These are phyloP conservation scores for Tetracladium maxilliforme DNA, from an alignment of 2,329 filamentous ascomycete genomes.

Conservation along the genomic window DNA sequence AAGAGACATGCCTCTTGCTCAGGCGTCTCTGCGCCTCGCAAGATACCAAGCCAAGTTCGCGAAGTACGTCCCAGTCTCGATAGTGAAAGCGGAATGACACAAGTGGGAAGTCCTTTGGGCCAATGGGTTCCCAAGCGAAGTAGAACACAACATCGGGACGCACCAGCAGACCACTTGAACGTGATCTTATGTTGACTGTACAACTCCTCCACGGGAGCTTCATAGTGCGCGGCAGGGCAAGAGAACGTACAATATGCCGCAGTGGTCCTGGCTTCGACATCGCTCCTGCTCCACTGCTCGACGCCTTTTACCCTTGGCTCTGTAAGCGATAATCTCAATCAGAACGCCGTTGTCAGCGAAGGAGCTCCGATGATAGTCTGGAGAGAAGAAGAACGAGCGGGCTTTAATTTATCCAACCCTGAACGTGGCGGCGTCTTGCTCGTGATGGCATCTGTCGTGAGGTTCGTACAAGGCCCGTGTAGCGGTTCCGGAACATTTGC, in stretches of 20 bases:
- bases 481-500: slow-evolving; percentile 20
- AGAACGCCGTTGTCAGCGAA: slow-evolving; percentile 38
- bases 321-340: slow-evolving; percentile 36
- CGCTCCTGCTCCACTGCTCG: slow-evolving; percentile 23
- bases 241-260: slow-evolving; percentile 36
- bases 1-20: background rate
- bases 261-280: slow-evolving; percentile 31
- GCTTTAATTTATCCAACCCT: slow-evolving; percentile 17
- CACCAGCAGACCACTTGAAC: slow-evolving; percentile 36
- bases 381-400: slow-evolving; percentile 34
- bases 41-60: slow-evolving; percentile 14
- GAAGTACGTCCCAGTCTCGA: slow-evolving; percentile 32
- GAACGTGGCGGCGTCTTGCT: slow-evolving; percentile 17
- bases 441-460: slow-evolving; percentile 22
- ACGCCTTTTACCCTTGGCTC: slow-evolving; percentile 30
- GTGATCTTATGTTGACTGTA: slow-evolving; percentile 20
- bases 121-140: slow-evolving; percentile 35
- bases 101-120: slow-evolving; percentile 34
- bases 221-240: slow-evolving; percentile 2
- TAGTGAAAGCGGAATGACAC: slow-evolving; percentile 41
- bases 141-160: slow-evolving; percentile 32
- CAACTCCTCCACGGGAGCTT: slow-evolving; percentile 1
- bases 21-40: background rate
- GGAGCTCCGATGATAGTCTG: slow-evolving; percentile 14
- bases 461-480: slow-evolving; percentile 34